Percentiles rank a stretch among this genome's conserved stretches.
Conservation (phyloP, 805 yeast species). For the Saturnispora halmiae region DNA sequence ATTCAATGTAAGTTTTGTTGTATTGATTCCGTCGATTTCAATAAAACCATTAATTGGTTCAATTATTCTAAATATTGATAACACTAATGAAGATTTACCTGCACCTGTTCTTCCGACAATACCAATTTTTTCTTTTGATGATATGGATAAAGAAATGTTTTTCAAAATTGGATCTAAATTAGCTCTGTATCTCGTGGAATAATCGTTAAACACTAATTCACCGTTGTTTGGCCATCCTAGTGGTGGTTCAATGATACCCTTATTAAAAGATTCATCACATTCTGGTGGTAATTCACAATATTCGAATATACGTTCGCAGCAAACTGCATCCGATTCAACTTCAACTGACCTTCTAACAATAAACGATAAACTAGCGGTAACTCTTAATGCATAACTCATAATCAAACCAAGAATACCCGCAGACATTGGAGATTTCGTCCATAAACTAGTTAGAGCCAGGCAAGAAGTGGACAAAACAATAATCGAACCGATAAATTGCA, state of each 20-base stretch:
- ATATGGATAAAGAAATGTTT: slow-evolving; percentile 36
- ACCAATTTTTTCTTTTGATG: slow-evolving; percentile 55
- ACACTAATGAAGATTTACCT: slow-evolving; percentile 55
- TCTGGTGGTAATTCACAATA: slow-evolving; percentile 71
- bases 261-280: slow-evolving; percentile 45
- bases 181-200: slow-evolving; percentile 50
- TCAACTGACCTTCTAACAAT: slow-evolving; percentile 55
- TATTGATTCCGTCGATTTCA: slow-evolving; percentile 46
- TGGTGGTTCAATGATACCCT: slow-evolving; percentile 33
- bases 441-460: slow-evolving; percentile 34
- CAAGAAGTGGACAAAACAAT: slow-evolving; percentile 44
- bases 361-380: slow-evolving; percentile 44
- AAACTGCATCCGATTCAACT: slow-evolving; percentile 55
- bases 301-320: slow-evolving; percentile 90
- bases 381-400: slow-evolving; percentile 53
- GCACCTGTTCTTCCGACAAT: slow-evolving; percentile 77
- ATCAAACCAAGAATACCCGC: slow-evolving; percentile 58
- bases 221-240: slow-evolving; percentile 50
- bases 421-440: slow-evolving; percentile 35
- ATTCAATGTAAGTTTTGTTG: slow-evolving; percentile 39
- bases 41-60: slow-evolving; percentile 49
- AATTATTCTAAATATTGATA: slow-evolving; percentile 52
- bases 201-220: slow-evolving; percentile 38
- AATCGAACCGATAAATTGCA: slow-evolving; percentile 51
- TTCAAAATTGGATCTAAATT: slow-evolving; percentile 52